Base-by-base conservation (phyloP, 2,329 filamentous ascomycete genomes). In the Coniochaeta sp. region DNA sequence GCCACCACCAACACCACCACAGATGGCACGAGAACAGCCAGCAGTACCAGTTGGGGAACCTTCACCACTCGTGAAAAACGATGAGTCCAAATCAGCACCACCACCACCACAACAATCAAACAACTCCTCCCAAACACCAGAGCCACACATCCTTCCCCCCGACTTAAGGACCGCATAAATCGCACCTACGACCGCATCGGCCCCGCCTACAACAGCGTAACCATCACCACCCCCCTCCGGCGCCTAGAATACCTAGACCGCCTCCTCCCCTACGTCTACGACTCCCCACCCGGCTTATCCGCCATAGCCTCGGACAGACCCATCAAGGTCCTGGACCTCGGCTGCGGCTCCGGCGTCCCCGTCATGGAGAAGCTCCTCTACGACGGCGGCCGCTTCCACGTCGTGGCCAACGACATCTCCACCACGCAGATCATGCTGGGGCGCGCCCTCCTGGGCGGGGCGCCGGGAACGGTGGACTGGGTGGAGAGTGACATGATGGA, bases 361-460 rank as follows among this genome's bases (percentile, higher is more conserved):
- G 65, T 67, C 12, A 66, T 67, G 1, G 53, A 61, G 48, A 61
- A 53, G 42, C 64, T 74, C 12, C 61, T 74, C 4, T 48, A 55
- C 47, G 33, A 38, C n/a, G 53, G 47, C 20, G 53, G 47, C 20
- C 33, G 47, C 3, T 48, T 61, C 22, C 54, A 57, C 40, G 62
- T 72, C 40, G 60, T 62, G 9, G 72, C 67, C 55, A 72, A 72
- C 58, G 72, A 75, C 59, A 53, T 75, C 8, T 75, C 72, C 4
- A 58, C 59, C 33, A 57, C 61, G 7, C 71, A 75, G 63, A 56
- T 75, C 28, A 55, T 53, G 3, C 55, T 71, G 6, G 67, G 63
- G 10, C 53, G 51, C 22, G 52, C 54, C 31, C 60, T 63, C 18
- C 59, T 71, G 7, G 58, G 51, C 1, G 35, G 38, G 9, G 56